Evolutionary conservation across 345 rosid species (phyloP), one percentile per base, ranked within the genome.

Genomic region (Toxicodendron radicans): DNA sequence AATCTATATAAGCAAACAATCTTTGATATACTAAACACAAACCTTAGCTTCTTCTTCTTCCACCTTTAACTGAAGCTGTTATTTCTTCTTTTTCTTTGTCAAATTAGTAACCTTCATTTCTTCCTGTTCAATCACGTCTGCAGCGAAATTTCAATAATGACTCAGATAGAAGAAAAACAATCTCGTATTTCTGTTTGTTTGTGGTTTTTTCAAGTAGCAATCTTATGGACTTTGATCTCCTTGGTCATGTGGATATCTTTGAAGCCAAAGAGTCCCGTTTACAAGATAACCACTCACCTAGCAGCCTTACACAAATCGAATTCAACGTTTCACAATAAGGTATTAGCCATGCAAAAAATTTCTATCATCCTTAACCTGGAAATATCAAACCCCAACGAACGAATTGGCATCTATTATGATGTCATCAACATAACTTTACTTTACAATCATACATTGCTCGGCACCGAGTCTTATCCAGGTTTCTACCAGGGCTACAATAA

Each of bases 321-420:
- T 61, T 75, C 73, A 16, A 67, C 78, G 18, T 63, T 38, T 32
- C 21, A 16, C 5, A 59, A 38, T 45, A 54, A 64, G 16, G 23
- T 13, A 2, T 41, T n/a, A 63, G 27, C 43, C 21, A 8, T 14
- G 3, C 7, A 46, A 64, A 73, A 49, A 32, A 58, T 58, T 18
- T 12, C 30, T 3, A 27, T 52, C 3, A 68, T 38, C 41, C 63
- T 68, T 18, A 12, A 61, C 10, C 10, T 75, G 0, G 63, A 68
- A 51, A 61, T 68, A 14, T 68, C 63, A 16, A 75, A 75, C 30
- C 68, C 73, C 67, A 75, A 75, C 64, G 24, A 62, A 46, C 18
- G 57, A 33, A 53, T 70, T 7, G 64, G 58, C 21, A 52, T 68
- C 49, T 11, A 51, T 61, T 64, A 70, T 21, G 43, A 54, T 13